These are phyloP conservation scores for Lagenidium giganteum DNA, from an alignment of 352 stramenopile species.

Conservation along the genomic window DNA sequence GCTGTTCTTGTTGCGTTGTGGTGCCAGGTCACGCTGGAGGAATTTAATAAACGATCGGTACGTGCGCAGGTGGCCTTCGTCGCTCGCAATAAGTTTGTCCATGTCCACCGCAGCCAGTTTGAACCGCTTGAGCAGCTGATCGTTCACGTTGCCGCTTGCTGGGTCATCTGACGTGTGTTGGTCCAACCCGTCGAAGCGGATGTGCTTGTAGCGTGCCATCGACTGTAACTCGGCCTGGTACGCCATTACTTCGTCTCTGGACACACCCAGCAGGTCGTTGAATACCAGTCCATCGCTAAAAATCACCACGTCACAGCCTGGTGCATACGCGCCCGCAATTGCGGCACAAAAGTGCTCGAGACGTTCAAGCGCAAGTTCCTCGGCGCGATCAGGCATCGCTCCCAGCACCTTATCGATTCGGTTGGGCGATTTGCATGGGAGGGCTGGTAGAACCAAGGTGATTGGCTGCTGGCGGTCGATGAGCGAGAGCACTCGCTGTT, in stretches of 20 bases:
- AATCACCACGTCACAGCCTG: slow-evolving; percentile 4
- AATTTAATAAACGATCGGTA: slow-evolving; percentile 7
- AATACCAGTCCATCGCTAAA: slow-evolving; percentile 12
- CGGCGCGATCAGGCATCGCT: slow-evolving; percentile 5
- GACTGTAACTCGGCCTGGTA: slow-evolving; percentile 6
- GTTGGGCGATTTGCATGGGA: slow-evolving; percentile 12
- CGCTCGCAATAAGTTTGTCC: background rate
- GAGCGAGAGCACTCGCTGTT: background rate
- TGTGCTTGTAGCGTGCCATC: slow-evolving; percentile 6
- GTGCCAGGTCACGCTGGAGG: slow-evolving; percentile 5
- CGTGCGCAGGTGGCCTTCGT: background rate
- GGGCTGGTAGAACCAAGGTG: slow-evolving; percentile 8
- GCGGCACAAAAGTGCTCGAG: slow-evolving; percentile 1
- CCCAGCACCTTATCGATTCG: slow-evolving; percentile 3
- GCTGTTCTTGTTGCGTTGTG: too few species aligned
- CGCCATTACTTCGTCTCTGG: background rate
- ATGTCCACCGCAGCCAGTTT: slow-evolving; percentile 1
- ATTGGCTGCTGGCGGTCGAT: background rate
- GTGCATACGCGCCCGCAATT: slow-evolving; percentile 1
- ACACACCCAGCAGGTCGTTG: slow-evolving; percentile 11
- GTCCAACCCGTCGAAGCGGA: slow-evolving; percentile 6
- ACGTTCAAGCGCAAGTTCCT: slow-evolving; percentile 8
- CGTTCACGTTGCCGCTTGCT: too few species aligned
- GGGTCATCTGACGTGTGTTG: slow-evolving; percentile 2
- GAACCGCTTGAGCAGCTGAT: slow-evolving; percentile 4